Conservation (phyloP, 1,139 yeast species). For the Suhomyces chickasaworum region DNA sequence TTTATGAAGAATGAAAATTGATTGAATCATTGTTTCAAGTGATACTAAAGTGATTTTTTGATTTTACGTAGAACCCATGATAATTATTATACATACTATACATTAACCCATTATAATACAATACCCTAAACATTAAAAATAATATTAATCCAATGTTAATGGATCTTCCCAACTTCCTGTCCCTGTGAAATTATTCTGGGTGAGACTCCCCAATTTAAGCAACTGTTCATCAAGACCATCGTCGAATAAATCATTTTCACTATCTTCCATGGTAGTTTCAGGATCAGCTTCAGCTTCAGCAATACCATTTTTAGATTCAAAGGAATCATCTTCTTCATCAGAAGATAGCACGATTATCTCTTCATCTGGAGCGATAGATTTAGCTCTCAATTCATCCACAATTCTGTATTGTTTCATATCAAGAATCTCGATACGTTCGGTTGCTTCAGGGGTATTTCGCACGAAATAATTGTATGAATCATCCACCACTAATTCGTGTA, state of each 20-base stretch:
- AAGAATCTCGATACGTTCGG: conserved; percentile 39
- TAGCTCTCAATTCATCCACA: conserved; percentile 28
- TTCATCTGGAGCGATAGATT: conserved; percentile 18
- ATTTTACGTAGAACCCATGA: not conserved
- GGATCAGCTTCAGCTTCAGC: conserved; percentile 1
- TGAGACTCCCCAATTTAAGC: conserved; percentile 11
- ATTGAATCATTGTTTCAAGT: not conserved
- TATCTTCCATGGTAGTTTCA: conserved; percentile 9
- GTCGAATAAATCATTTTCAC: conserved; percentile 18
- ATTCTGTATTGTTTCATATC: conserved; percentile 40
- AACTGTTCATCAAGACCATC: conserved; percentile 29
- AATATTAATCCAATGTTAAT: conserved; percentile 30
- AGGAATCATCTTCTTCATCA: conserved; percentile 15
- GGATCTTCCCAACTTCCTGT: conserved; percentile 47
- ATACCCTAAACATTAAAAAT: conserved; percentile 15
- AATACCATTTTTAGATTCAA: not conserved
- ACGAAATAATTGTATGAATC: conserved; percentile 48
- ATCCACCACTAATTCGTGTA: conserved; percentile 40
- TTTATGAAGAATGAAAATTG: not conserved
- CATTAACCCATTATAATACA: not conserved
- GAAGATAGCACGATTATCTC: conserved; percentile 33
- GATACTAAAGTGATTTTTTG: too few species aligned
- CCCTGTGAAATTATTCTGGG: conserved; percentile 20
- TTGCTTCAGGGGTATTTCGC: conserved; percentile 39
- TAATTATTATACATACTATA: too few species aligned